Evolutionary conservation across 2,329 filamentous ascomycete genomes (phyloP), one percentile per base, ranked within the genome.

Genomic region (Rachicladosporium sp.): DNA sequence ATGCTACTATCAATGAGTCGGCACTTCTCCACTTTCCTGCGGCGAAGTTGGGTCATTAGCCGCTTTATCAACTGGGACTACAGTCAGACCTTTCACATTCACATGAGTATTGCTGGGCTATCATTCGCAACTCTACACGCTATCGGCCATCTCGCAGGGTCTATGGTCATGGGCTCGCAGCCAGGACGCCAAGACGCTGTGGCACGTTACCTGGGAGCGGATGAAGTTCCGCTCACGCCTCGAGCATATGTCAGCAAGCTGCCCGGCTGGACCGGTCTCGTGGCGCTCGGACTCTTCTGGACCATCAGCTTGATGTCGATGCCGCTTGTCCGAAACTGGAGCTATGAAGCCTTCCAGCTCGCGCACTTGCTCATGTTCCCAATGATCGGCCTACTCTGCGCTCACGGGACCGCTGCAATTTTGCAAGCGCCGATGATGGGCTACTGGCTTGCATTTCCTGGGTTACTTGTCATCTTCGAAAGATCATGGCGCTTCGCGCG

Each of bases 291-390:
- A 0, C 58, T 71, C 0, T 72, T 74, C 52, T 75, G 69, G 42
- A 46, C 65, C 0, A 58, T 76, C 0, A 63, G 63, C 0, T 41
- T 67, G 1, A 50, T 73, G 29, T 72, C 69, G 41, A 65, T 71
- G 44, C 71, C 73, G 0, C 60, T 59, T 23, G 59, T 76, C 0
- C 61, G 72, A 0, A 64, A 58, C 10, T 66, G 65, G 62, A 71
- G 64, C 45, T 75, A 75, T 37, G 69, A 77, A 46, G 47, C 74
- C 12, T 77, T 77, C 44, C 72, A 76, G 46, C 57, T 74, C 0
- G 69, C 66, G 0, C 73, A 76, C 45, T 44, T 76, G 5, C 63
- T 76, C 30, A 74, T 76, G 69, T 76, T 69, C 33, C 73, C 72
- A 6, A 69, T 76, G 12, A 68, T 76, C 23, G 71, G 66, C 1